Base-by-base conservation (phyloP, 1,284 basidiomycete genomes). In the Ustilago shanxiensis region DNA sequence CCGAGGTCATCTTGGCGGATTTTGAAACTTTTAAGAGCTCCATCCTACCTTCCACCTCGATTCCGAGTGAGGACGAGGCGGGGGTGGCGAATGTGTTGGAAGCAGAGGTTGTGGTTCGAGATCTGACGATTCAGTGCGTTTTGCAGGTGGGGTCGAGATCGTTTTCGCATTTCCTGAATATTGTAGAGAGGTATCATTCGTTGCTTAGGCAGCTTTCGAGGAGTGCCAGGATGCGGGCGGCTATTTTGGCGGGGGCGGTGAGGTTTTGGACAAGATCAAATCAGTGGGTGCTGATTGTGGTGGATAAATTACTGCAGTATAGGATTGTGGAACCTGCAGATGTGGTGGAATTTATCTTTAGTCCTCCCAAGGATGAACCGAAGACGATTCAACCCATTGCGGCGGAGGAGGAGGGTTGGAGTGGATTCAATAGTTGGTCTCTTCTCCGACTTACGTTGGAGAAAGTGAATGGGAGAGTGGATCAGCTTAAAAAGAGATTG, bases 281-380 rank as follows among this genome's bases (percentile, higher is more conserved):
- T 16, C 84, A 86, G 65, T 86, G 85, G 85, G 53, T 82, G 7
- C 49, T 69, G 24, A 86, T 99, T 81, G 95, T 98, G 6, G 91
- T 96, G 73, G 97, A 98, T 89, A 99, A 99, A 88, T 88, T 98
- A 72, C 93, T 99, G 90, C 96, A 99, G 87, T 99, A 99, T 87
- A 93, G 97, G 83, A 93, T 99, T 65, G 92, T 99, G 31, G 95
- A 98, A 83, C 94, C 95, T 0, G 90, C 92, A 16, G 95, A 99
- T 83, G 92, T 98, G 18, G 91, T 98, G 59, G 88, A 88, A 4
- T 98, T 94, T 91, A 90, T 93, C 18, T 98, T 99, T 86, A 88
- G 14, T 20, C 69, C 77, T 9, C 63, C 73, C 3, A 49, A 10
- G n/a, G 66, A 66, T n/a, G 67, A 76, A 20, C 71, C 66, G 3